phyloP scores from a whole-genome alignment of 257 asterid species.

The Penstemon barbatus region DNA sequence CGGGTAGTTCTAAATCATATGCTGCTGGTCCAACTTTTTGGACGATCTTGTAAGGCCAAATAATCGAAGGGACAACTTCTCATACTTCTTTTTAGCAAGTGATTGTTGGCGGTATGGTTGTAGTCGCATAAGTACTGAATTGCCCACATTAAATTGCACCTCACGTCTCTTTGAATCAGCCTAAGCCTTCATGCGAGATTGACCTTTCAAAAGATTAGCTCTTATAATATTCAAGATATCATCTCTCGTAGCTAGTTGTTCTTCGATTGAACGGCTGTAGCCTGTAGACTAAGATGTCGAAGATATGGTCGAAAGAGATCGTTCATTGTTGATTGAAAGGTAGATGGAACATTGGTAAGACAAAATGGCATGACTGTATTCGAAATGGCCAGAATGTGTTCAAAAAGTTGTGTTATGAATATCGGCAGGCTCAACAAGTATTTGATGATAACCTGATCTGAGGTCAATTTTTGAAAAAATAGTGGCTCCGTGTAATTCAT shows the following conservation, averaged over 20 bases:
- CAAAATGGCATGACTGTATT: conserved; percentile 16
- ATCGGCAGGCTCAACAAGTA: neutral
- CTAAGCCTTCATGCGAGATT: neutral
- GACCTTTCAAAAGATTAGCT: too few species aligned
- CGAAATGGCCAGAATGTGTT: conserved; percentile 14
- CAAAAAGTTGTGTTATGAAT: conserved; percentile 11
- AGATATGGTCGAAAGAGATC: neutral
- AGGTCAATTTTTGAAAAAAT: neutral
- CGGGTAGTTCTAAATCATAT: neutral
- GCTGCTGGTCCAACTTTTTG: neutral
- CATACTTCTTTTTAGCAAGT: neutral
- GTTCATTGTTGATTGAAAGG: conserved; percentile 16
- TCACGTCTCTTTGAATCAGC: neutral
- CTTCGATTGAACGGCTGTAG: neutral
- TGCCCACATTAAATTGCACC: neutral
- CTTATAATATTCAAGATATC: too few species aligned
- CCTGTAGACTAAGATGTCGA: conserved; percentile 4
- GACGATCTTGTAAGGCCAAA: neutral
- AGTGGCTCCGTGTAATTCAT: neutral
- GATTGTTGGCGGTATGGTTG: neutral
- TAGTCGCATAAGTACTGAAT: neutral
- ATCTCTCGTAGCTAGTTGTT: too few species aligned
- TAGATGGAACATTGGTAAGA: neutral
- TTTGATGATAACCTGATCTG: conserved; percentile 9
- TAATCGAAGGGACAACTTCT: neutral